phyloP scores from a whole-genome alignment of 371 early-diverging fungal species.

The Zancudomyces culisetae region DNA sequence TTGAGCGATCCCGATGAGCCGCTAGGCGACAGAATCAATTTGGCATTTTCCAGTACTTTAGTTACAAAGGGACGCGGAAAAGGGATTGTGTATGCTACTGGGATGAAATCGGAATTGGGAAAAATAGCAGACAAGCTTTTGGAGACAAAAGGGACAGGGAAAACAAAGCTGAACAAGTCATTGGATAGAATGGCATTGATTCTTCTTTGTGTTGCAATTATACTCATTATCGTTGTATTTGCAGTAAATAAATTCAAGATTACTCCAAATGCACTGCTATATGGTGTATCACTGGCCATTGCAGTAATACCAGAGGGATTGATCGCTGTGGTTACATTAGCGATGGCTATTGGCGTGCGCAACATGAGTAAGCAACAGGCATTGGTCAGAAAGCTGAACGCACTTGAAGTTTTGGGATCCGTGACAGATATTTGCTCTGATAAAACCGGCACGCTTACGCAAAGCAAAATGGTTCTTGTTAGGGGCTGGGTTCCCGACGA shows the following conservation, averaged over 20 bases:
- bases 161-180: conserved; percentile 56
- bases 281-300: conserved; percentile 70
- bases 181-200: conserved; percentile 52
- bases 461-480: conserved; percentile 49
- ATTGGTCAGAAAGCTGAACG: conserved; percentile 69
- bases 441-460: conserved; percentile 63
- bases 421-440: conserved; percentile 88
- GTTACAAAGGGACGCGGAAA: conserved; percentile 42
- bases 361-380: conserved; percentile 73
- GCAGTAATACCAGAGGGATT: conserved; percentile 92
- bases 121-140: conserved; percentile 70
- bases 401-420: conserved; percentile 76
- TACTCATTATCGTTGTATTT: conserved; percentile 54
- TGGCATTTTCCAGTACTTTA: conserved; percentile 35
- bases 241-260: conserved; percentile 35
- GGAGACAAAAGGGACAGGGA: conserved; percentile 34
- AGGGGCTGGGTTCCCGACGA: conserved; percentile 45
- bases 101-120: conserved; percentile 82
- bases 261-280: conserved; percentile 34
- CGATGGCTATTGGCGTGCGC: conserved; percentile 81
- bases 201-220: conserved; percentile 41
- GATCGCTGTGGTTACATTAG: conserved; percentile 70
- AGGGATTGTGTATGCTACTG: conserved; percentile 55
- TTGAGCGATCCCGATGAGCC: conserved; percentile 29
- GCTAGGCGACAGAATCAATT: conserved; percentile 33